phyloP scores from a whole-genome alignment of 148 eudicot species.

The Cornus florida region DNA sequence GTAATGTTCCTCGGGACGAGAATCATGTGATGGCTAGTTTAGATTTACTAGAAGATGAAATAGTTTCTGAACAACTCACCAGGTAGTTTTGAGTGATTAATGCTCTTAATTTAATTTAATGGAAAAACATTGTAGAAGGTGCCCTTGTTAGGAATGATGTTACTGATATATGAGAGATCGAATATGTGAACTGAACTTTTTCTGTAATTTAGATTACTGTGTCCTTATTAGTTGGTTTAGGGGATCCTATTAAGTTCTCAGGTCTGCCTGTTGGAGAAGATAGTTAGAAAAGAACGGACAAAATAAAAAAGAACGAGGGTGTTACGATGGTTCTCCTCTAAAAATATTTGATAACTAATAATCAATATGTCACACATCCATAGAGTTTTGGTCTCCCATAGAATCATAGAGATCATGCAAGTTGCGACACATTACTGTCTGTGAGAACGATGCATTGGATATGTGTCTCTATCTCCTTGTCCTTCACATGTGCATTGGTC shows the following conservation, averaged over 20 bases:
- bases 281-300: no score
- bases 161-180: not conserved
- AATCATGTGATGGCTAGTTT: conserved; percentile 25
- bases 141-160: not conserved
- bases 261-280: not conserved
- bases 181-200: not conserved
- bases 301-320: no score
- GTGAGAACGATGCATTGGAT: no score
- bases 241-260: not conserved
- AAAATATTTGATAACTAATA: no score
- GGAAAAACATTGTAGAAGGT: not conserved
- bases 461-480: no score
- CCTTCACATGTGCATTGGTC: no score
- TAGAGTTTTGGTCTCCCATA: no score
- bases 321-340: not conserved
- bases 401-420: no score
- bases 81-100: conserved; percentile 42
- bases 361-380: no score
- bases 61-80: conserved; percentile 94
- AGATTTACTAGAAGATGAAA: conserved; percentile 74
- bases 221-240: not conserved
- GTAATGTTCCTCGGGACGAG: conserved; percentile 19
- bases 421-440: no score
- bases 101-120: not conserved
- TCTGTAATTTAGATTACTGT: not conserved